A percentile compares a stretch with the other conserved stretches of the same genome.
These are phyloP conservation scores for Calonectria ilicicola DNA, from an alignment of 2,329 filamentous ascomycete genomes.

Conservation along the genomic window DNA sequence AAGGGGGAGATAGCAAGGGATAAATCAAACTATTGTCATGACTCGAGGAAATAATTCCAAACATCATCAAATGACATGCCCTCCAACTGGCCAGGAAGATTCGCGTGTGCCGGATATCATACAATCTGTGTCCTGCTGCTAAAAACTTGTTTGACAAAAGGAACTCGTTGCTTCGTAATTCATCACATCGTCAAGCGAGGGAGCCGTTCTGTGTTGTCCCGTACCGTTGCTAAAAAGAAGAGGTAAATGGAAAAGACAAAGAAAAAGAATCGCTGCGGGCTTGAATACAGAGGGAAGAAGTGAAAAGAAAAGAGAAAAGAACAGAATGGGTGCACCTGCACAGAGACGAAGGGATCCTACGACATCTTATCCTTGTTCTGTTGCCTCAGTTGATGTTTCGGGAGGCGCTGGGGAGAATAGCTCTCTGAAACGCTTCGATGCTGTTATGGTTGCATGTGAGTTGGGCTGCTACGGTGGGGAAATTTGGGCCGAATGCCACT, in stretches of 20 bases:
- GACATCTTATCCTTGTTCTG: conserved; percentile 17
- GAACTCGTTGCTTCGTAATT: conserved; percentile 41
- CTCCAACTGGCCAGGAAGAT: conserved; percentile 28
- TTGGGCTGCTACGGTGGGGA: conserved; percentile 2
- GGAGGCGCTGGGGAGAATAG: conserved; percentile 48
- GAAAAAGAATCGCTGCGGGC: conserved; percentile 27
- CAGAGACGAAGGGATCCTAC: background rate
- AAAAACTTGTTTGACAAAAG: conserved; percentile 30
- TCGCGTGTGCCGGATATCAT: conserved; percentile 34
- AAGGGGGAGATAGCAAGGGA: conserved; percentile 15
- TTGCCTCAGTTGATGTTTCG: conserved; percentile 29
- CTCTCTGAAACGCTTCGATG: conserved; percentile 53
- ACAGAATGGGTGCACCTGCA: conserved; percentile 10
- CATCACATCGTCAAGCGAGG: conserved; percentile 33
- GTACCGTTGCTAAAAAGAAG: conserved; percentile 31
- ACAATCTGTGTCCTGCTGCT: conserved; percentile 39
- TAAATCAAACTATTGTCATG: conserved; percentile 31
- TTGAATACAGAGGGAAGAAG: conserved; percentile 18
- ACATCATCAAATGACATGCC: conserved; percentile 17
- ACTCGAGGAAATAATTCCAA: conserved; percentile 29
- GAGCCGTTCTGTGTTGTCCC: conserved; percentile 20
- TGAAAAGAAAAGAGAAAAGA: background rate
- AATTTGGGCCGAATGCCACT: conserved; percentile 15
- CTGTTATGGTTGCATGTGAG: conserved; percentile 27
- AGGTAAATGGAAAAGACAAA: conserved; percentile 25